Conservation (phyloP, 2,329 filamentous ascomycete species). For the Rhinocladiella similis region DNA sequence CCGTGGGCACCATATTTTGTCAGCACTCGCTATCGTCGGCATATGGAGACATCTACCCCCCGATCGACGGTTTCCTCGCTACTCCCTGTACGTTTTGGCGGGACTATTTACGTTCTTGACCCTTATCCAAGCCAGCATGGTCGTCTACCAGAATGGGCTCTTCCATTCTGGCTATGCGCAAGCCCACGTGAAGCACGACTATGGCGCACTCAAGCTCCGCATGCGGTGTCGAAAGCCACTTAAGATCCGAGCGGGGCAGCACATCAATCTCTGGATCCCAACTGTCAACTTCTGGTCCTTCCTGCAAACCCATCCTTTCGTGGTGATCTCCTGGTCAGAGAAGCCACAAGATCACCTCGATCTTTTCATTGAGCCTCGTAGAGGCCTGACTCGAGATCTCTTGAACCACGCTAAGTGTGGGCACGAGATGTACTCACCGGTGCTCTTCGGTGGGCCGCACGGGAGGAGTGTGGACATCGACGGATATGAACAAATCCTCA, state of each 20-base stretch:
- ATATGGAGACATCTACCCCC: constrained; percentile 10
- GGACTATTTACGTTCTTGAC: background rate
- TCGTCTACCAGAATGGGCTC: background rate
- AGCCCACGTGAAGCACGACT: too few relatives aligned
- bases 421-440: constrained; percentile 14
- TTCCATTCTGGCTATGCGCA: too few relatives aligned
- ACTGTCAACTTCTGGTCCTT: constrained; percentile 11
- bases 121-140: background rate
- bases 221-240: constrained; percentile 1
- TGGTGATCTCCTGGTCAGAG: constrained; percentile 32
- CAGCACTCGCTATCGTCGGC: constrained; percentile 14
- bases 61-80: background rate
- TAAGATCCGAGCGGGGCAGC: constrained; percentile 20
- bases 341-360: constrained; percentile 32
- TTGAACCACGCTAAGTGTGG: constrained; percentile 8
- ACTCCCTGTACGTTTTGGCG: constrained; percentile 5
- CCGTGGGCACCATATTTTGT: constrained; percentile 18
- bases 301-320: constrained; percentile 32
- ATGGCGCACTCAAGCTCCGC: background rate
- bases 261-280: constrained; percentile 25
- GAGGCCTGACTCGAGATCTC: constrained; percentile 33
- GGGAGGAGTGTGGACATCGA: constrained; percentile 31
- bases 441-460: constrained; percentile 37
- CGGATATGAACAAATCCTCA: constrained; percentile 36
- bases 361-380: constrained; percentile 34